Base-by-base conservation (phyloP, 345 rosid genomes). In the Bruguiera gymnorhiza region DNA sequence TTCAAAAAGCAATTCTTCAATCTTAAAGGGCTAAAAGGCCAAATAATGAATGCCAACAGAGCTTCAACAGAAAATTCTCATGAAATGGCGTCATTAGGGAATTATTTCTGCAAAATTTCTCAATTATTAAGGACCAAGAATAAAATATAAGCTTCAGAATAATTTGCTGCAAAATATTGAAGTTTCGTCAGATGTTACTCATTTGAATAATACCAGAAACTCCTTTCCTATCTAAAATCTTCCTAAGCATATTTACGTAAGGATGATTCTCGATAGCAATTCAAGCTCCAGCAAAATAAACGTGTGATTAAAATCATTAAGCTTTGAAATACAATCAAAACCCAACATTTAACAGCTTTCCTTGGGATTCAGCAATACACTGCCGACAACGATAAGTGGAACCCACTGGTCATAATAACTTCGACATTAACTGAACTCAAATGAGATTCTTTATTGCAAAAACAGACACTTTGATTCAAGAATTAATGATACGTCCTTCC, bases 1-100 rank as follows among this genome's bases (percentile, higher is more conserved):
- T 36, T 68, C 56, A 57, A 69, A 54, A 70, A 23, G 65, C 31
- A 66, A 52, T 53, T 74, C 51, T 37, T 9, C 29, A 69, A 62
- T 30, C n/a, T 24, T 23, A 58, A 50, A 68, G 62, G 34, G 50
- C 53, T 69, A 9, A 67, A 75, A 68, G 26, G 51, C 61, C 20
- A 8, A 57, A 53, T 32, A 57, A 29, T 60, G 32, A 58, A 18
- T 6, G 30, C 5, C 8, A 21, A 19, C 53, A 2, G 8, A 19
- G 6, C 19, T 72, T 11, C 32, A 19, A 57, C 27, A 34, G 26
- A 27, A 50, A 39, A 23, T 30, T 73, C 32, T 59, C 70, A 50
- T 50, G 7, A 63, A 56, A 63, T 23, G 23, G 50, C 20, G 36
- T 46, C 10, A 15, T 0, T 24, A 26, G 48, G 51, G 39, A 20